Conservation (phyloP, 129 eudicot genomes). For the Calendula officinalis region DNA sequence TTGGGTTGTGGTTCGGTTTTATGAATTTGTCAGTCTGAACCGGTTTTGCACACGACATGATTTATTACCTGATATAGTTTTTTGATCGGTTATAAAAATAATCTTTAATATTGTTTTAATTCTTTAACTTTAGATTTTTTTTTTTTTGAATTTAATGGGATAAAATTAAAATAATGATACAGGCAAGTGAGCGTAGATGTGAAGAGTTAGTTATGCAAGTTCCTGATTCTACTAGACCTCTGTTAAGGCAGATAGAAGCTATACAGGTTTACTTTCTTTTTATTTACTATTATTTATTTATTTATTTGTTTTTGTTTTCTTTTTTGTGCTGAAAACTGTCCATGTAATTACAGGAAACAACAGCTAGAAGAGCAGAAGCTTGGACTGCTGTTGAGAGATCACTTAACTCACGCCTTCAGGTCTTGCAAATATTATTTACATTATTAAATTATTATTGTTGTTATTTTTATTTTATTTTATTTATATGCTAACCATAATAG, state of each 20-base stretch:
- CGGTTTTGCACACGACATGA: neutral
- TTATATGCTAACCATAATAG: slow-evolving; percentile 15
- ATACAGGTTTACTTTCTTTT: slow-evolving; percentile 59
- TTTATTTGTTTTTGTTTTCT: neutral
- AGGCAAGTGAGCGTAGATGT: slow-evolving; percentile 96
- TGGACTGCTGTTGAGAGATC: slow-evolving; percentile 96
- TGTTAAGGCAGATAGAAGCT: slow-evolving; percentile 92
- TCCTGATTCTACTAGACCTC: slow-evolving; percentile 98
- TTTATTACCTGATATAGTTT: slow-evolving; percentile 8
- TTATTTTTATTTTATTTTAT: slow-evolving; percentile 15
- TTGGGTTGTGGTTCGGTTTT: too few relatives aligned
- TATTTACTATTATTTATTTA: neutral
- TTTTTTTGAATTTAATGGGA: neutral
- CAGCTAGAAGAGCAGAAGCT: slow-evolving; percentile 80
- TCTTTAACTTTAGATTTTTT: neutral
- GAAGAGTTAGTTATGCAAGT: slow-evolving; percentile 94
- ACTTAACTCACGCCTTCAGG: slow-evolving; percentile 84
- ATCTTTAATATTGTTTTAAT: neutral
- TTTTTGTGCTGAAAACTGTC: neutral
- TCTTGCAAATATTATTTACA: slow-evolving; percentile 11
- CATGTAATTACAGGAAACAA: slow-evolving; percentile 59
- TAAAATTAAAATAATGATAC: neutral
- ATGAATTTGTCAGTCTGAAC: neutral
- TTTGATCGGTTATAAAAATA: neutral
- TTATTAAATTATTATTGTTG: neutral